Base-by-base conservation (phyloP, 257 asterid species). In the Leptodermis oblonga region DNA sequence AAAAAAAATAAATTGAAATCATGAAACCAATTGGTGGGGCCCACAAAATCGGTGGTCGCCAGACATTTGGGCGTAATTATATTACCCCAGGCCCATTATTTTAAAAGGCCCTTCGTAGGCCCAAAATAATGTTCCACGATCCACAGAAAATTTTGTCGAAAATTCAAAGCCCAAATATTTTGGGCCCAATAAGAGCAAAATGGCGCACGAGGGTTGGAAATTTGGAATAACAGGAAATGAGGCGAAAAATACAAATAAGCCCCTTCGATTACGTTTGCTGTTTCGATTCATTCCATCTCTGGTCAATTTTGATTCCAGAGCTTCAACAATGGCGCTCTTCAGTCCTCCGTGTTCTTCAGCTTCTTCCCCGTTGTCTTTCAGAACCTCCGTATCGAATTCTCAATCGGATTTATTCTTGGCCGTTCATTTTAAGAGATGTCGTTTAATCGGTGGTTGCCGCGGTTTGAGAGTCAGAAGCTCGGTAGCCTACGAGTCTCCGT, bases 321-420 rank as follows among this genome's bases (percentile, higher is more conserved):
- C 43, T 36, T 45, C 23, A 46, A 61, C 70, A 62, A 92, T 85
- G 97, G 95, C 95, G 78, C 82, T 88, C 84, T 79, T 79, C 67
- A 26, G 73, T 22, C 58, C 78, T 25, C 49, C 23, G 41, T 62
- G 62, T 69, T 69, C 69, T 62, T 75, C 80, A 12, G 41, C 70
- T 67, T 66, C 73, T 52, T 83, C 90, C 22, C 69, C 33, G n/a
- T 71, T 75, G 30, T 69, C 92, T n/a, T 67, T 82, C 76, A 78
- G 69, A 72, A 43, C 49, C 61, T 76, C 79, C 59, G 74, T 77
- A 31, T 78, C 69, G 12, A 43, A 65, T 63, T 70, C 69, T 37
- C 64, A 52, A 30, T 54, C 51, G 34, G 23, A 51, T 39, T 18
- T 65, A 11, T 23, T 46, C 10, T 43, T 76, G 26, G 46, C 80